Evolutionary conservation across 2,329 filamentous ascomycete species (phyloP).

Genomic region (Pseudogymnoascus sp.): DNA sequence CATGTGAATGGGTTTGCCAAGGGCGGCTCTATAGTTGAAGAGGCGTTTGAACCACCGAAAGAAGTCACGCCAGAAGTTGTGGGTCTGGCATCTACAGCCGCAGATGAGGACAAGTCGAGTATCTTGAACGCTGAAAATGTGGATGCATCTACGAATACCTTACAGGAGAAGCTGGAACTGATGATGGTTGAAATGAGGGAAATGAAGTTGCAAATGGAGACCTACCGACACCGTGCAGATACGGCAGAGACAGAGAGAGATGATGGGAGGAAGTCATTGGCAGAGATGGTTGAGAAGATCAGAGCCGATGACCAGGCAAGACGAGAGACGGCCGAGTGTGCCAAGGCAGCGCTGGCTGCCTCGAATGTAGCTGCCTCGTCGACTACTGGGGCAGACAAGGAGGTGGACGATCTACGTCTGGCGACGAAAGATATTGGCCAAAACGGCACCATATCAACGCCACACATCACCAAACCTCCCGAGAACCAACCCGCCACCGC

Average conservation of each 20-base stretch:
- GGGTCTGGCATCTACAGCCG: background rate
- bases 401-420: background rate
- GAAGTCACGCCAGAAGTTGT: conserved; percentile 25
- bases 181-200: conserved; percentile 75
- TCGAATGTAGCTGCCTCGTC: background rate
- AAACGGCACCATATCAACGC: background rate
- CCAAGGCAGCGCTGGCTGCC: conserved; percentile 4
- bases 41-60: conserved; percentile 36
- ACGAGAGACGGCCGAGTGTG: conserved; percentile 10
- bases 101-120: conserved; percentile 15
- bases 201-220: conserved; percentile 70
- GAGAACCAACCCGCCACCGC: background rate
- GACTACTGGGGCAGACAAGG: conserved; percentile 11
- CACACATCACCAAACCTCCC: conserved; percentile 8
- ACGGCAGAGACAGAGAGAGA: conserved; percentile 70
- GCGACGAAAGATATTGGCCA: background rate
- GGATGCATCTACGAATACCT: conserved; percentile 34
- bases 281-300: conserved; percentile 81
- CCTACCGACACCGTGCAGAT: conserved; percentile 69
- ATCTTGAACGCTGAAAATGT: conserved; percentile 23
- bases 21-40: conserved; percentile 34
- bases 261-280: conserved; percentile 62
- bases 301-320: conserved; percentile 55
- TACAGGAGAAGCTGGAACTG: conserved; percentile 64
- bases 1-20: conserved; percentile 34